phyloP scores from a whole-genome alignment of 208 protist species.

The Acanthamoeba sp. region DNA sequence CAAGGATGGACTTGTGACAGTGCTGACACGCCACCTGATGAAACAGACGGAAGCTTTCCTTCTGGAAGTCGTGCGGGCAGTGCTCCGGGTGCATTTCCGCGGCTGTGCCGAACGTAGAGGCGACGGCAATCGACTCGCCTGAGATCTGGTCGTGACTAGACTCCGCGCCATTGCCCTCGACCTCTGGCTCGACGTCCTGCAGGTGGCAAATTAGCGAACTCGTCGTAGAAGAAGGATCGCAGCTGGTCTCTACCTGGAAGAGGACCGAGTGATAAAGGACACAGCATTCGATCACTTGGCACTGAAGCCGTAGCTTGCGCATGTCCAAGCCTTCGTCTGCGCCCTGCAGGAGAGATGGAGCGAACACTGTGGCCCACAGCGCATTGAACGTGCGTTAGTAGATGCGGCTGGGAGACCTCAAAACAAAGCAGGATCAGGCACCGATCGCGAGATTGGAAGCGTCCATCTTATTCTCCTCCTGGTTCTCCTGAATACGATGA shows the following conservation, averaged over 20 bases:
- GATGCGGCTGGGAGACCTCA: too few relatives aligned
- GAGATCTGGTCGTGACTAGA: too few relatives aligned
- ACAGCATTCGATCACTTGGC: neutral
- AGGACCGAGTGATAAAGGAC: neutral
- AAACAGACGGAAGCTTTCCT: neutral
- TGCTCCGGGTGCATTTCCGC: neutral
- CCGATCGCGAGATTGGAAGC: slow-evolving; percentile 3
- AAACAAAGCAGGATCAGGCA: neutral
- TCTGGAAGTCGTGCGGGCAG: neutral
- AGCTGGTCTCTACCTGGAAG: neutral
- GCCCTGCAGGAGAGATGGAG: neutral
- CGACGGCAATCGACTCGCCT: too few relatives aligned
- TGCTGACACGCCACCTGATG: neutral
- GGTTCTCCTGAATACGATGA: neutral
- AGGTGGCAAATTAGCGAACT: too few relatives aligned
- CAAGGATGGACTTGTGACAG: neutral
- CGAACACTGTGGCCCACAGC: neutral
- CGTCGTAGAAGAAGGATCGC: too few relatives aligned
- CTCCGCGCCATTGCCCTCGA: too few relatives aligned
- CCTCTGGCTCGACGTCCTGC: neutral
- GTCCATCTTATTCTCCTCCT: slow-evolving; percentile 15
- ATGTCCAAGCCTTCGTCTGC: neutral
- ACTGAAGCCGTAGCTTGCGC: neutral
- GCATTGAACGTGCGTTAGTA: too few relatives aligned
- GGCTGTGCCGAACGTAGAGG: too few relatives aligned